Base-by-base conservation (phyloP, 768 basidiomycete species). In the Russula foetens region DNA sequence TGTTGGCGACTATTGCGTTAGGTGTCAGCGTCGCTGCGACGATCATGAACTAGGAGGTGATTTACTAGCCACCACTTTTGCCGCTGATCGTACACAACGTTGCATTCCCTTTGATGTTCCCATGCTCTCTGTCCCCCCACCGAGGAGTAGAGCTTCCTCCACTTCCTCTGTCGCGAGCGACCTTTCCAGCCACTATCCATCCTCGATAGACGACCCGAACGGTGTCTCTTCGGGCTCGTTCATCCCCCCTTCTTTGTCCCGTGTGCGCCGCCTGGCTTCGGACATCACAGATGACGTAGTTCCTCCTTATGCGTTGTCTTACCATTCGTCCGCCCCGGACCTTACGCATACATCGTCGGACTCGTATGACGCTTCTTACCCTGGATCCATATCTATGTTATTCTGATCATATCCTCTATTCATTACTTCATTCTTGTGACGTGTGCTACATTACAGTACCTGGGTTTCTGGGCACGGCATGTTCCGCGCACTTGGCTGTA, bases 61-160 rank as follows among this genome's bases (percentile, higher is more conserved):
- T 58, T 21, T 62, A 28, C 23, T 62, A n/a, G 21, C 29, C 26
- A 48, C 33, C 31, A 9, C 44, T 2, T 53, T 48, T 33, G n/a
- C 61, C 9, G 29, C 38, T 8, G 45, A 62, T 14, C 61, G 56
- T 14, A 23, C 50, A 9, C 35, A 35, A 35, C 38, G 56, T 33
- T 56, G 44, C 31, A 23, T 46, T 33, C n/a, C 60, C 48, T 60
- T 53, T 11, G 19, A 35, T 46, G 31, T 62, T 23, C 35, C 50
- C 23, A 57, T 62, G 56, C 49, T 62, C 12, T 21, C 28, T 4
- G 61, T 62, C 14, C 61, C 63, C 6, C 60, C 50, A 14, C 59
- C 62, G 26, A 47, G 63, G 26, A 64, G 63, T 51, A 64, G 63
- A 56, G 63, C 63, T 1, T 64, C 63, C 3, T 64, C 63, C n/a